A percentile compares a stretch with the other conserved stretches of the same genome.
These are phyloP conservation scores for Akanthomyces dipterigenus DNA, from an alignment of 2,329 filamentous ascomycete species.

Conservation along the genomic window DNA sequence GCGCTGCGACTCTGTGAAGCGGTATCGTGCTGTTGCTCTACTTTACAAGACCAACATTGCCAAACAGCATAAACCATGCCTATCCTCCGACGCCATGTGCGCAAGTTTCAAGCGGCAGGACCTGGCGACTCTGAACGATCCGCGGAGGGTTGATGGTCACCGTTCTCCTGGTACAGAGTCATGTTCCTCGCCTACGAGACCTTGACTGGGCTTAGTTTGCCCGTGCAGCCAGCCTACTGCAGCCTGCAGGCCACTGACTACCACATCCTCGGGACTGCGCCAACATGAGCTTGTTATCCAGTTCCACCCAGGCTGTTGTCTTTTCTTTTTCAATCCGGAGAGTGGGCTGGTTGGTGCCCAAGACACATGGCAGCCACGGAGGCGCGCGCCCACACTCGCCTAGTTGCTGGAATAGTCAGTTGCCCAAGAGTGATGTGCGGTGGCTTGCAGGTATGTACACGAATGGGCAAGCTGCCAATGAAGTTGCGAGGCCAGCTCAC, in stretches of 20 bases:
- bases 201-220: slow-evolving; percentile 5
- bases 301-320: neutral
- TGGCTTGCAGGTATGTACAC: neutral
- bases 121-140: neutral
- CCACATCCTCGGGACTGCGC: slow-evolving; percentile 1
- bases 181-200: slow-evolving; percentile 4
- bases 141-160: neutral
- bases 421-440: neutral
- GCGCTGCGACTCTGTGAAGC: neutral
- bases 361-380: neutral
- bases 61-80: neutral
- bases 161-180: neutral
- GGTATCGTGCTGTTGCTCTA: neutral
- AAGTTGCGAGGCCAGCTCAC: neutral
- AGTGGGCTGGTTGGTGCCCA: neutral
- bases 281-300: no score
- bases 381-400: neutral
- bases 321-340: neutral
- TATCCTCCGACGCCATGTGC: neutral
- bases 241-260: neutral
- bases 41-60: neutral
- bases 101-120: neutral
- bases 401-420: neutral
- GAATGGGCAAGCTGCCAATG: neutral
- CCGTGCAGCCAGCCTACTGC: neutral